phyloP scores from a whole-genome alignment of 140 eudicot species.

The Ambrosia hybrid region DNA sequence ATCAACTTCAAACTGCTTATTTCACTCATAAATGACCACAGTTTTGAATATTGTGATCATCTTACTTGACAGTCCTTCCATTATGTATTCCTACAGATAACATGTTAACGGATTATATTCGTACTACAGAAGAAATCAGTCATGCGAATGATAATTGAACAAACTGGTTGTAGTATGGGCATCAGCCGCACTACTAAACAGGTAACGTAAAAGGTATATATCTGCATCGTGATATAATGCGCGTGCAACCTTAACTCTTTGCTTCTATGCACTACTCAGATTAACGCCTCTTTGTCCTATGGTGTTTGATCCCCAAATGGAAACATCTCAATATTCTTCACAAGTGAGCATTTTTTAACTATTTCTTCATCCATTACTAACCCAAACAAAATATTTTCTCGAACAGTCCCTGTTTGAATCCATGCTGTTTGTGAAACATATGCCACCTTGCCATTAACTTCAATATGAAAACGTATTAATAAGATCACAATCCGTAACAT shows the following conservation, averaged over 20 bases:
- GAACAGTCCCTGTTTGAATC: constrained; percentile 81
- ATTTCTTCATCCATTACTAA: constrained; percentile 45
- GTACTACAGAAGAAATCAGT: too few species aligned
- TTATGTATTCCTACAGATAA: too few species aligned
- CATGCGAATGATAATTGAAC: too few species aligned
- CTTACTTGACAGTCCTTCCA: too few species aligned
- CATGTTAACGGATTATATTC: too few species aligned
- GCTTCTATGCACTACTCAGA: constrained; percentile 82
- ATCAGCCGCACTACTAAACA: too few species aligned
- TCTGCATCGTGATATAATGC: too few species aligned
- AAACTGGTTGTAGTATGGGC: too few species aligned
- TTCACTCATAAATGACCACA: too few species aligned
- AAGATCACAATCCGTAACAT: neutral
- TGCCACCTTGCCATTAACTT: constrained; percentile 58
- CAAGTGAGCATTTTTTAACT: constrained; percentile 51
- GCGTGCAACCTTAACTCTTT: constrained; percentile 69
- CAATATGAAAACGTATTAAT: constrained; percentile 37
- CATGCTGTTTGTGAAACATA: constrained; percentile 81
- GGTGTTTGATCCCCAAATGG: constrained; percentile 61
- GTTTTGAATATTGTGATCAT: too few species aligned
- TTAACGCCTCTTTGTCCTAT: constrained; percentile 85
- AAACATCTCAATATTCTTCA: constrained; percentile 63
- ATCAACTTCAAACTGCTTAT: too few species aligned
- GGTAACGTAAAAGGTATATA: too few species aligned
- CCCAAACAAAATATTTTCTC: constrained; percentile 66